Base-by-base conservation (phyloP, 352 stramenopile species). In the Peronospora destructor region DNA sequence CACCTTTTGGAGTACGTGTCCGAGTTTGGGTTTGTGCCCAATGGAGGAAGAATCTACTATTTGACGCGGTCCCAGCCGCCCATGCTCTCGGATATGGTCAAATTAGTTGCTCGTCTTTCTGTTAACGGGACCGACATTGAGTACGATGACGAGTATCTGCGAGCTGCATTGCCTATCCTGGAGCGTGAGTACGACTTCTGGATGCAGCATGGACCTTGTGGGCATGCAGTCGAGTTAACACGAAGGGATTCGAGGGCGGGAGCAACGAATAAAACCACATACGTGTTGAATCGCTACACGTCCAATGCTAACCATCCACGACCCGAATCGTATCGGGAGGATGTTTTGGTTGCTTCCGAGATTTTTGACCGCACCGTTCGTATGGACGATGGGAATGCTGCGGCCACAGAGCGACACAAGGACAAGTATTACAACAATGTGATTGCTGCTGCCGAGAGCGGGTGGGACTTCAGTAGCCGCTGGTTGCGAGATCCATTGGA, bases 31-130 rank as follows among this genome's bases (percentile, higher is more conserved):
- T 94, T 91, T 26, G 79, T 96, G 34, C 89, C 89, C 3, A 97
- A 97, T 46, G 89, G 89, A 29, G 85, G 78, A 0, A 77, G 89
- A 8, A 68, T 95, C 17, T 97, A 97, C 71, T 97, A 96, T 64
- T 61, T 94, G 17, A 85, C 81, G 40, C 82, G 89, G 14, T 92
- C 76, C 19, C 89, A 97, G 59, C 89, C 89, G 6, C 89, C 89
- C 0, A 79, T 97, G 66, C 84, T 97, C 7, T 88, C 79, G 0
- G 77, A 91, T 25, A 94, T 94, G 84, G 80, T 94, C 14, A 54
- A 68, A 19, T 42, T 89, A 21, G 64, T 91, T 11, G 73, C 74
- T 33, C 53, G 58, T 28, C 7, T 71, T 9, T 45, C 58, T 8
- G 44, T 49, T 0, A 73, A 85, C 21, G 70, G 48, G 2, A 63